Percentiles rank a stretch among this genome's conserved stretches.
Conservation (phyloP, 768 basidiomycete species). For the Kwoniella sp. region DNA sequence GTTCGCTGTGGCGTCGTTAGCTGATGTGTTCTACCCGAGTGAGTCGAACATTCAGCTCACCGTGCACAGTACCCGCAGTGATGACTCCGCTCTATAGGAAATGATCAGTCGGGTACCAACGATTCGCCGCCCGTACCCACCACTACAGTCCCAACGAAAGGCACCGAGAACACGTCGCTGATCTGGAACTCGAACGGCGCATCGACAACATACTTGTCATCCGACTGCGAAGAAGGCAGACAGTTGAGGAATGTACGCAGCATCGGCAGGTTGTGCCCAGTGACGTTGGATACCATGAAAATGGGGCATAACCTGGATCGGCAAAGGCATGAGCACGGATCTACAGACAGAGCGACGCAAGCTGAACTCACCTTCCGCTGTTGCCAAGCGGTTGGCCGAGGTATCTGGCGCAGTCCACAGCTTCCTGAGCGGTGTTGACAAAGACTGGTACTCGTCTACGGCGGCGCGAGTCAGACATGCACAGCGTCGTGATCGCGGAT, state of each 20-base stretch:
- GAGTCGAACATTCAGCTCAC: slow-evolving; percentile 21
- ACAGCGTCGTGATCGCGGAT: background rate
- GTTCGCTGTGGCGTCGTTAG: slow-evolving; percentile 71
- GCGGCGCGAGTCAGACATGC: background rate
- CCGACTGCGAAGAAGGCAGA: slow-evolving; percentile 78
- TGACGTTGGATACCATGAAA: slow-evolving; percentile 89
- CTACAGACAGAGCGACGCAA: slow-evolving; percentile 1
- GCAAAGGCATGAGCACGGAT: slow-evolving; percentile 7
- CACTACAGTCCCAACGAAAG: slow-evolving; percentile 46
- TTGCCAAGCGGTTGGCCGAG: slow-evolving; percentile 31
- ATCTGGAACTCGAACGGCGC: slow-evolving; percentile 52
- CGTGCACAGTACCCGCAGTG: slow-evolving; percentile 39
- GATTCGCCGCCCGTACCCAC: slow-evolving; percentile 2
- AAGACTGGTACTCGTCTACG: slow-evolving; percentile 52
- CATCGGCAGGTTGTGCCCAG: slow-evolving; percentile 80
- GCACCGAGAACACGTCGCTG: slow-evolving; percentile 52
- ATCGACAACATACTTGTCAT: slow-evolving; percentile 71
- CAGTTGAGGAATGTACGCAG: slow-evolving; percentile 88
- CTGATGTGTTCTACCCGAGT: background rate
- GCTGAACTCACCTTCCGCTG: slow-evolving; percentile 1
- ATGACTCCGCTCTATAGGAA: slow-evolving; percentile 43
- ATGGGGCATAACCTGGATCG: slow-evolving; percentile 72
- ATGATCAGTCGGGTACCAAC: background rate
- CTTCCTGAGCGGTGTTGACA: slow-evolving; percentile 71
- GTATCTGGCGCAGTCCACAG: slow-evolving; percentile 56